phyloP scores from a whole-genome alignment of 177 flowering plant species.

The Telopea speciosissima region DNA sequence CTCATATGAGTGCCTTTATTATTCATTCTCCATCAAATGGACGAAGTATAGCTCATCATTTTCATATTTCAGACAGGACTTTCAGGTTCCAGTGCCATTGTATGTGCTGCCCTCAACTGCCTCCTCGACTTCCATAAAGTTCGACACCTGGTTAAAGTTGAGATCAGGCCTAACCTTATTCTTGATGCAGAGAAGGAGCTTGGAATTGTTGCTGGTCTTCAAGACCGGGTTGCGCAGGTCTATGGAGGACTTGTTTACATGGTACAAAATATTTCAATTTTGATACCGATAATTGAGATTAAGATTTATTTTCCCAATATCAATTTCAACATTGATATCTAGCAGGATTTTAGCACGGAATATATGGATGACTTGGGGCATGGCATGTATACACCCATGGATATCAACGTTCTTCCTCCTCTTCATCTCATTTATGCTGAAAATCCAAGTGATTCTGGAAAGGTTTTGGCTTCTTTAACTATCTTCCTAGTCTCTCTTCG shows the following conservation, averaged over 20 bases:
- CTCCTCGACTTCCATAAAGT: conserved; percentile 86
- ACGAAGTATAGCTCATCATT: conserved; percentile 4
- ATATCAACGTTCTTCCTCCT: conserved; percentile 69
- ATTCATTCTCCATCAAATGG: background rate
- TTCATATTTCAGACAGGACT: conserved; percentile 77
- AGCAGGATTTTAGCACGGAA: conserved; percentile 76
- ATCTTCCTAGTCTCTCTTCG: background rate
- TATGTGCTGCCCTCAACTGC: conserved; percentile 85
- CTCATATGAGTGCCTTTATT: background rate
- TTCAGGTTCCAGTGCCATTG: conserved; percentile 99
- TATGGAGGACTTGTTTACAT: conserved; percentile 97
- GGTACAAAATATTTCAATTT: conserved; percentile 35
- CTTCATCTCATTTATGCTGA: conserved; percentile 90
- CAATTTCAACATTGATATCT: conserved; percentile 4
- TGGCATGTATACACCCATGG: conserved; percentile 80
- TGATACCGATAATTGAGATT: background rate
- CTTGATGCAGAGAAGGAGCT: conserved; percentile 88
- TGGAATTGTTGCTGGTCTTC: conserved; percentile 97
- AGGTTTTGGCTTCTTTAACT: conserved; percentile 43
- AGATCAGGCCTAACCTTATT: conserved; percentile 79
- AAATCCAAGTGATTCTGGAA: conserved; percentile 98
- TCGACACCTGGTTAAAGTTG: conserved; percentile 73
- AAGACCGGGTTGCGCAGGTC: conserved; percentile 96
- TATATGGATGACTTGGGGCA: conserved; percentile 75
- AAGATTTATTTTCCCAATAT: background rate